phyloP scores from a whole-genome alignment of 2,329 filamentous ascomycete genomes.

The Fusarium subtropicale region DNA sequence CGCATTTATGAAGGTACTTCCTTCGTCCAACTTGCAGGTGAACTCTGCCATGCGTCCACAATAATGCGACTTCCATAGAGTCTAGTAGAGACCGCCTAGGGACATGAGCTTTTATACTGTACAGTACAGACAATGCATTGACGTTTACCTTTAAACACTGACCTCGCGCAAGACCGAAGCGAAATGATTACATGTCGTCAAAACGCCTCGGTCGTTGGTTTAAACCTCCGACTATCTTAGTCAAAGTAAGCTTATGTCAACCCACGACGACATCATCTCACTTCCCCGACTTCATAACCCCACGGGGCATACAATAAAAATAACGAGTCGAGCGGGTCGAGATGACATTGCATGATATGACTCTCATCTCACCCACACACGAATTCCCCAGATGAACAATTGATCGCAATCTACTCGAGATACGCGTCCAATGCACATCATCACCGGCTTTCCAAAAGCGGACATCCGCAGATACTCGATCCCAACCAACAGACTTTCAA shows the following conservation, averaged over 20 bases:
- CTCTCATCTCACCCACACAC: neutral
- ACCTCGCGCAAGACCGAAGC: neutral
- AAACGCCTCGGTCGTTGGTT: neutral
- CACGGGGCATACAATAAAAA: neutral
- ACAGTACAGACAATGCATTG: neutral
- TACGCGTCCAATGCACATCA: neutral
- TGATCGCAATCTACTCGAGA: neutral
- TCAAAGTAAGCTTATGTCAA: conserved; percentile 3
- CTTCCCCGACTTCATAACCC: neutral
- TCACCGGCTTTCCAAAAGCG: neutral
- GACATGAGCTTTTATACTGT: too few species aligned
- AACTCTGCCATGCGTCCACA: too few species aligned
- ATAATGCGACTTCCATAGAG: too few species aligned
- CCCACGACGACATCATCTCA: neutral
- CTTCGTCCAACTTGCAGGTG: too few species aligned
- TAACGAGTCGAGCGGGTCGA: neutral
- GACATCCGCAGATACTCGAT: neutral
- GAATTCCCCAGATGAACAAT: neutral
- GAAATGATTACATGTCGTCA: neutral
- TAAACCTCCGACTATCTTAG: neutral
- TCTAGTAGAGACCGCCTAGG: neutral
- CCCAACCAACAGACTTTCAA: neutral
- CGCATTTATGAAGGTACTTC: too few species aligned
- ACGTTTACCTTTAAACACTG: neutral
- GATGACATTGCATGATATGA: neutral